Percentiles rank a stretch among this genome's conserved stretches.
Evolutionary conservation across 1,139 yeast genomes (phyloP).

Genomic region (Diutina rugosa): DNA sequence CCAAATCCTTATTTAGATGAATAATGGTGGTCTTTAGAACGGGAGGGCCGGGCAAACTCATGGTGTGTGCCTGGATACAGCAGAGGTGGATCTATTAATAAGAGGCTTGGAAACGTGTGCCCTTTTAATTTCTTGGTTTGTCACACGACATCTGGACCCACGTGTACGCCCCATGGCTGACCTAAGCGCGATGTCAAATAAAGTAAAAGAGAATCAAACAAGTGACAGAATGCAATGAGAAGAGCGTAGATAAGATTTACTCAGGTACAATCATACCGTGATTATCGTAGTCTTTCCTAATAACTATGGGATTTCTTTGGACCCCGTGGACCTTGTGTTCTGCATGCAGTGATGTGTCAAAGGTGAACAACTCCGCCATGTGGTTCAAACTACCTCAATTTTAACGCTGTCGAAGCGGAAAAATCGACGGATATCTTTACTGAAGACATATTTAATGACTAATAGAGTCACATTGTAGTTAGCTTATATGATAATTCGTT

Average conservation of each 20-base stretch:
- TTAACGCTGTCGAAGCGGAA: neutral
- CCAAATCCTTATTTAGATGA: conserved; percentile 39
- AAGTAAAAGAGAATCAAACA: neutral
- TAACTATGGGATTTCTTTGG: neutral
- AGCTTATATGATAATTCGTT: too few relatives aligned
- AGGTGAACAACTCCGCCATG: neutral
- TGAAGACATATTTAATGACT: neutral
- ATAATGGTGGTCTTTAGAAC: conserved; percentile 49
- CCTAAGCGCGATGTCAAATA: neutral
- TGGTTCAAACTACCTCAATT: neutral
- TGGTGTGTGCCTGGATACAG: neutral
- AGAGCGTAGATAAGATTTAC: neutral
- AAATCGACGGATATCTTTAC: neutral
- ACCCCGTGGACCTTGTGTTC: neutral
- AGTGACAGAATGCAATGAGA: neutral
- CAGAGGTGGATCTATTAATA: neutral
- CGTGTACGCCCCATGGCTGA: neutral
- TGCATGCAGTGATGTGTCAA: neutral
- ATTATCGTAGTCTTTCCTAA: neutral
- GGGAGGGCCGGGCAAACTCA: conserved; percentile 41
- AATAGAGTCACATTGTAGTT: too few relatives aligned
- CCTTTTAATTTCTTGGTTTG: neutral
- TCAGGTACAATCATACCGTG: neutral
- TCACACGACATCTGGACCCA: conserved; percentile 2
- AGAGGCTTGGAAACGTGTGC: conserved; percentile 1